Percentiles rank a stretch among this genome's conserved stretches.
Evolutionary conservation across 495 filamentous ascomycete genomes (phyloP).

Genomic region (Poronia punctata): DNA sequence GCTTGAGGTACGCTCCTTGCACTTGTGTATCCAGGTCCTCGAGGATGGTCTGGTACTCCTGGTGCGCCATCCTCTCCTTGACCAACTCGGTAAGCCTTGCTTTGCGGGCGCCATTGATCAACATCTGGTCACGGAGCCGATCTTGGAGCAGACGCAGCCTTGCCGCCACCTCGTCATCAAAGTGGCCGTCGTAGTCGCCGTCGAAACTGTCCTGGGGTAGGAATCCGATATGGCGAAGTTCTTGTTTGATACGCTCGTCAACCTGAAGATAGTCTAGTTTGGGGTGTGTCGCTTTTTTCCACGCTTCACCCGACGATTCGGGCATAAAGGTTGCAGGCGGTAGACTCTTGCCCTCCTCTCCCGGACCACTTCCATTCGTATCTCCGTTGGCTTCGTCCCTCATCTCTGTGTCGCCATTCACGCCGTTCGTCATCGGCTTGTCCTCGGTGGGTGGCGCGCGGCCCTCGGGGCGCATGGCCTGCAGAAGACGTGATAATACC

Average conservation of each 20-base stretch:
- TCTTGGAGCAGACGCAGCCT: slow-evolving; percentile 78
- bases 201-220: slow-evolving; percentile 57
- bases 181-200: slow-evolving; percentile 76
- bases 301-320: slow-evolving; percentile 54
- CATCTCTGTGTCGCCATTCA: slow-evolving; percentile 46
- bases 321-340: slow-evolving; percentile 72
- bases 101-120: slow-evolving; percentile 86
- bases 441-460: slow-evolving; percentile 55
- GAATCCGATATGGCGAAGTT: slow-evolving; percentile 91
- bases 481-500: slow-evolving; percentile 72
- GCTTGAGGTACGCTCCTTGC: slow-evolving; percentile 89
- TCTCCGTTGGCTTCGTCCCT: slow-evolving; percentile 48
- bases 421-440: slow-evolving; percentile 47
- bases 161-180: slow-evolving; percentile 90
- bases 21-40: slow-evolving; percentile 96
- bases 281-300: slow-evolving; percentile 50
- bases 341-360: slow-evolving; percentile 38
- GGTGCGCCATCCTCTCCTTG: slow-evolving; percentile 84
- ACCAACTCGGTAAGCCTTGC: slow-evolving; percentile 75
- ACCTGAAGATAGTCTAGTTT: slow-evolving; percentile 78
- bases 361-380: slow-evolving; percentile 26
- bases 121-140: slow-evolving; percentile 69
- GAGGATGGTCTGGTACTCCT: slow-evolving; percentile 93
- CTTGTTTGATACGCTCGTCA: slow-evolving; percentile 82
- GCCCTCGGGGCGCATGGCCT: slow-evolving; percentile 76